These are phyloP conservation scores for Eimeria maxima DNA, from an alignment of 169 alveolate genomes.

Conservation along the genomic window DNA sequence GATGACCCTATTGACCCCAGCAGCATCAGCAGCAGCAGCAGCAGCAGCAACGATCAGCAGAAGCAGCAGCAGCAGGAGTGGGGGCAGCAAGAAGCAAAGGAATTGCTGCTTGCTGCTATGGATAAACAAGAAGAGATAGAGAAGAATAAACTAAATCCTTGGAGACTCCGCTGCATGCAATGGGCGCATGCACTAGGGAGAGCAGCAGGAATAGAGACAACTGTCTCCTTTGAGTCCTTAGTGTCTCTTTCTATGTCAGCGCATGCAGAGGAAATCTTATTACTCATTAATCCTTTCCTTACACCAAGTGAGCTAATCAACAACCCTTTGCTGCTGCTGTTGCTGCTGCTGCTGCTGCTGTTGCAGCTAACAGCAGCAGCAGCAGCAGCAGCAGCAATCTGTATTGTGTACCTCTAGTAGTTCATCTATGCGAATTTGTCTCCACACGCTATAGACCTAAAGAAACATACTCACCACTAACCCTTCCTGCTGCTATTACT, in stretches of 20 bases:
- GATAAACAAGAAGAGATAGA: constrained; percentile 33
- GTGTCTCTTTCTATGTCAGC: constrained; percentile 78
- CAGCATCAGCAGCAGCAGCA: not conserved
- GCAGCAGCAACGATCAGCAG: no score
- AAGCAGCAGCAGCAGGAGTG: constrained; percentile 13
- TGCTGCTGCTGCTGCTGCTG: constrained; percentile 46
- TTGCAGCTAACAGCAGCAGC: not conserved
- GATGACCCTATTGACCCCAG: not conserved
- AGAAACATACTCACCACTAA: no score
- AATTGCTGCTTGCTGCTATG: constrained; percentile 19
- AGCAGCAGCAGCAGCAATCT: not conserved
- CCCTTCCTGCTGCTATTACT: not conserved
- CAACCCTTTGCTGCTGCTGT: not conserved
- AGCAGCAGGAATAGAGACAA: constrained; percentile 59
- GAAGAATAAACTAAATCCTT: not conserved
- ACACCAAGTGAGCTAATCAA: not conserved
- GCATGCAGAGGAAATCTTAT: constrained; percentile 40
- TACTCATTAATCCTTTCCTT: constrained; percentile 76
- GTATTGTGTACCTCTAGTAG: no score
- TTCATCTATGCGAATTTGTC: no score
- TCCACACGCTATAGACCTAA: no score
- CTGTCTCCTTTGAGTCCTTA: constrained; percentile 75
- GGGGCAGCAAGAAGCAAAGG: constrained; percentile 33
- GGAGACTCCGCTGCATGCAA: constrained; percentile 51
- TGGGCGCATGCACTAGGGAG: constrained; percentile 76